Evolutionary conservation across 495 filamentous ascomycete species (phyloP), one percentile per base, ranked within the genome.

Genomic region (Patellaria atrata): DNA sequence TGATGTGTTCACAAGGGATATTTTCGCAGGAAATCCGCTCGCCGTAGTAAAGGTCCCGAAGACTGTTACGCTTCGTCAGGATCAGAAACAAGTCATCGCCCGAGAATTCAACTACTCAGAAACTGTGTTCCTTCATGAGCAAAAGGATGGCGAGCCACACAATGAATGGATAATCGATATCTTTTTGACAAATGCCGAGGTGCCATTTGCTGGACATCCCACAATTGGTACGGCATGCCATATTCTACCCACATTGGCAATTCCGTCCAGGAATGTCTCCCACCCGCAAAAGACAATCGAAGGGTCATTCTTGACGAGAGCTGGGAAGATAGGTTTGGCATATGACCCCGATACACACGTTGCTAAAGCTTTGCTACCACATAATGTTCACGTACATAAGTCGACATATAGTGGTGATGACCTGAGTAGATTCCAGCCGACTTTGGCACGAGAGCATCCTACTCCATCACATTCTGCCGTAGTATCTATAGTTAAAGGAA

Each of bases 61-160:
- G 3, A 31, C 37, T 27, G 22, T 15, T 23, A 27, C 12, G 14
- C 45, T 72, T 35, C 48, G 52, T 7, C 68, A 74, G 41, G 51
- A 57, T 0, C 57, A 63, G 38, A 80, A 79, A 45, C 77, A 75
- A 55, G 54, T 45, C 27, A 75, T 91, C 22, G 71, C 81, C 2
- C 47, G 53, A 20, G 83, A 92, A 56, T 89, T 89, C 74, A 87
- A 87, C 43, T 65, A 83, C 44, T 83, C 79, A 3, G 82, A 89
- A 49, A 86, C 75, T 1, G 77, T 85, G 33, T 92, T 87, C 56
- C 56, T 89, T 10, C 70, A 83, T 51, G 60, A 64, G 10, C 35
- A 16, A 9, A 18, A 5, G 0, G 18, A 34, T 11, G 40, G 16
- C n/a, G 35, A 35, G 7, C 26, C 36, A 7, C 9, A 29, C 9